These are phyloP conservation scores for Ceratobasidium sp. DNA, from an alignment of 1,284 basidiomycete genomes.

Conservation along the genomic window DNA sequence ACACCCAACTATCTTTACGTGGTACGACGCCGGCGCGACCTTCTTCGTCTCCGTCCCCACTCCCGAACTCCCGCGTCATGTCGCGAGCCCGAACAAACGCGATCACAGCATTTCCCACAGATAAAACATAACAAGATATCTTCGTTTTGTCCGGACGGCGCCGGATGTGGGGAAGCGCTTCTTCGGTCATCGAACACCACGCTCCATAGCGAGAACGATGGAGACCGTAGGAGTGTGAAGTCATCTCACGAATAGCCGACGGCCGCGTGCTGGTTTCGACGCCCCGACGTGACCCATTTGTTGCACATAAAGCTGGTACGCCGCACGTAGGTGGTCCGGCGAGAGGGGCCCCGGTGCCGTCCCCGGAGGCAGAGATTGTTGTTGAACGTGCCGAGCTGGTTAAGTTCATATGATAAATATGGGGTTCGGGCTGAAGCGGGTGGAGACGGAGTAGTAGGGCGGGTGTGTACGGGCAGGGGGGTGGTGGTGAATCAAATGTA, in stretches of 20 bases:
- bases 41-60: constrained; percentile 3
- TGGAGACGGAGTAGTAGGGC: neutral
- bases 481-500: constrained; percentile 1
- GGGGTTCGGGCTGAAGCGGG: constrained; percentile 11
- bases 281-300: constrained; percentile 84
- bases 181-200: neutral
- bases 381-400: constrained; percentile 40
- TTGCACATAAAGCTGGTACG: constrained; percentile 84
- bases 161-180: neutral
- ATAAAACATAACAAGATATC: neutral
- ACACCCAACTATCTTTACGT: constrained; percentile 16
- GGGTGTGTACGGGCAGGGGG: constrained; percentile 8
- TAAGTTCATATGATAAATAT: constrained; percentile 62
- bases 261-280: constrained; percentile 70
- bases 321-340: constrained; percentile 89
- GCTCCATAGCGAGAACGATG: constrained; percentile 1
- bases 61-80: neutral
- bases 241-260: constrained; percentile 20
- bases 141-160: constrained; percentile 13
- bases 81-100: constrained; percentile 6
- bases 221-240: neutral
- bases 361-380: constrained; percentile 34
- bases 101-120: neutral
- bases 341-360: constrained; percentile 62
- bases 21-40: neutral